Evolutionary conservation across 352 stramenopile genomes (phyloP).

Genomic region (Phytophthora palmivora): DNA sequence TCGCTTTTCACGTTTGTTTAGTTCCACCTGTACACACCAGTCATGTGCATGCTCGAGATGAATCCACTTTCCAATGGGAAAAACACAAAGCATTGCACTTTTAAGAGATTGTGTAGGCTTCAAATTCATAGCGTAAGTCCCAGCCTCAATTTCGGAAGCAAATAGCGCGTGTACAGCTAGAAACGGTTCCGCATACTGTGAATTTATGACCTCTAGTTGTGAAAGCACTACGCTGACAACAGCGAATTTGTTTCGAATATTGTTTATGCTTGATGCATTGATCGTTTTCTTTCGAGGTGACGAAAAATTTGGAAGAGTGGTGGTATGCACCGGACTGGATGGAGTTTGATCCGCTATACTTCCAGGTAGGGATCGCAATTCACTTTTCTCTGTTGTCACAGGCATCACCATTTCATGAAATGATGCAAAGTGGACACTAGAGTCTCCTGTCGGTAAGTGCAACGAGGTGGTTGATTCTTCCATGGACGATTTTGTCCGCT

Average conservation of each 20-base stretch:
- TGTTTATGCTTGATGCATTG: not conserved
- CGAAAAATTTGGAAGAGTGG: conserved; percentile 9
- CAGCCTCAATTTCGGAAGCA: conserved; percentile 54
- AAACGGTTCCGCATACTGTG: conserved; percentile 56
- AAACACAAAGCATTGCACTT: conserved; percentile 67
- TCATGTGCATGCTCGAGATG: conserved; percentile 65
- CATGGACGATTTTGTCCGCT: conserved; percentile 2
- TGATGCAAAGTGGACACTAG: conserved; percentile 37
- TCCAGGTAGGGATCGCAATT: conserved; percentile 6
- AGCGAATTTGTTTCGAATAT: conserved; percentile 38
- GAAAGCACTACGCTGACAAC: conserved; percentile 68
- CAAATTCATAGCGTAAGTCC: conserved; percentile 48
- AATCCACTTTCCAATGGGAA: conserved; percentile 57
- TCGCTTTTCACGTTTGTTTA: conserved; percentile 52
- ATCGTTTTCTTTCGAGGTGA: conserved; percentile 13
- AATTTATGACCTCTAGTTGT: conserved; percentile 46
- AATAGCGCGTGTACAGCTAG: conserved; percentile 60
- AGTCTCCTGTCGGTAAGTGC: conserved; percentile 4
- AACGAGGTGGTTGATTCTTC: conserved; percentile 20
- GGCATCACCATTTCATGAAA: conserved; percentile 43
- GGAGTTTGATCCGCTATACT: not conserved
- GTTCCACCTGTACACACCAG: conserved; percentile 72
- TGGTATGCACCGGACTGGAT: not conserved
- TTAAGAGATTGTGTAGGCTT: conserved; percentile 39
- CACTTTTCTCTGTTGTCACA: not conserved